A percentile compares a stretch with the other conserved stretches of the same genome.
phyloP scores from a whole-genome alignment of 2,329 filamentous ascomycete species.

The Colletotrichum liaoningense region DNA sequence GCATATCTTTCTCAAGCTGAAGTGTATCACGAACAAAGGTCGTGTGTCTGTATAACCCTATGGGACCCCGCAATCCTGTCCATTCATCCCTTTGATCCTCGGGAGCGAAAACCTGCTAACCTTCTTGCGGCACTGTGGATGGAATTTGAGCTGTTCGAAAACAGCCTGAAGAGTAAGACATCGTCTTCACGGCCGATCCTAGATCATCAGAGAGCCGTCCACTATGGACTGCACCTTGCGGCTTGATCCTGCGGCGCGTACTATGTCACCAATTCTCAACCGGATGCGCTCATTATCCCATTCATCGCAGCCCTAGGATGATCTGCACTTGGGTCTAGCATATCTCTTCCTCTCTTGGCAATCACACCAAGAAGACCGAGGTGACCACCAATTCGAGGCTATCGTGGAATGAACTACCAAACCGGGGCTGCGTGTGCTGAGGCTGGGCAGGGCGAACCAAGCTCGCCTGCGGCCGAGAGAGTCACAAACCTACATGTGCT shows the following conservation, averaged over 20 bases:
- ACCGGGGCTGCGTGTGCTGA: not conserved
- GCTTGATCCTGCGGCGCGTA: conserved; percentile 11
- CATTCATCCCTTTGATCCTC: not conserved
- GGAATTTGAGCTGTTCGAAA: conserved; percentile 17
- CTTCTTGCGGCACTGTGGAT: conserved; percentile 1
- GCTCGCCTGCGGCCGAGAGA: conserved; percentile 16
- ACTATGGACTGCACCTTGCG: not conserved
- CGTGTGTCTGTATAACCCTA: conserved; percentile 10
- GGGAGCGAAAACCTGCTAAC: not conserved
- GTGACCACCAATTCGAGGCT: not conserved
- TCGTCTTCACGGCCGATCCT: conserved; percentile 15
- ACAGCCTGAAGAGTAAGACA: conserved; percentile 21
- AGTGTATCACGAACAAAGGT: conserved; percentile 19
- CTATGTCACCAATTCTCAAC: not conserved
- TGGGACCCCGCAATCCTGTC: not conserved
- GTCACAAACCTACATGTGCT: not conserved
- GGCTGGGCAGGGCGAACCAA: not conserved
- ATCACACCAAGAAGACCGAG: not conserved
- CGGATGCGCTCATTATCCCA: conserved; percentile 18
- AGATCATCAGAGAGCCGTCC: not conserved
- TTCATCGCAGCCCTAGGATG: not conserved
- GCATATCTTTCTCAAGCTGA: not conserved
- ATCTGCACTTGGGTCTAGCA: conserved; percentile 5
- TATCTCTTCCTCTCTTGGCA: conserved; percentile 2
- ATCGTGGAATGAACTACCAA: not conserved